phyloP scores from a whole-genome alignment of 2,329 filamentous ascomycete genomes.

The Xylariomycetidae sp. region DNA sequence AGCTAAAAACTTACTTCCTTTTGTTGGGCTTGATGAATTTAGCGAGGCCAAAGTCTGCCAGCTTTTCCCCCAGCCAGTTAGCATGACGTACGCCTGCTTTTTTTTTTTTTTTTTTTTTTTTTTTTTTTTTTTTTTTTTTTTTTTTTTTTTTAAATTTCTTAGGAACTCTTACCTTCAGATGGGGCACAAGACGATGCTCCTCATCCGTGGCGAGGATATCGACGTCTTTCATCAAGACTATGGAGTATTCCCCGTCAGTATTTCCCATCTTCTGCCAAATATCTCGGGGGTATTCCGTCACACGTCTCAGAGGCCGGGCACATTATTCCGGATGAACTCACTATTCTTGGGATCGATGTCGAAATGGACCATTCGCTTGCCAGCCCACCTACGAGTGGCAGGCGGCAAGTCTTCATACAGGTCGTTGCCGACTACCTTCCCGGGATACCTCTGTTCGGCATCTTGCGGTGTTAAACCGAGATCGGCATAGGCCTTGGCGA shows the following conservation, averaged over 20 bases:
- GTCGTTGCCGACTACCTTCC: conserved; percentile 11
- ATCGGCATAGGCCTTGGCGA: no score
- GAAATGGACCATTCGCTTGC: conserved; percentile 15
- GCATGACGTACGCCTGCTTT: conserved; percentile 1
- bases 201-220: conserved; percentile 9
- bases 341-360: conserved; percentile 19
- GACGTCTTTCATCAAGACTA: conserved; percentile 14
- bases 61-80: no score
- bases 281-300: no score
- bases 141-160: background rate
- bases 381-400: conserved; percentile 9
- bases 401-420: conserved; percentile 15
- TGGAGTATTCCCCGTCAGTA: no score
- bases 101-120: background rate
- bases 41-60: background rate
- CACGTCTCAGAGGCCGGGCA: no score
- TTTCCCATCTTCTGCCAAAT: no score
- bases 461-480: no score
- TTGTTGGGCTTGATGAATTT: background rate
- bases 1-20: background rate
- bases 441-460: no score
- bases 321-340: no score
- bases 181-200: conserved; percentile 15
- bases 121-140: background rate
- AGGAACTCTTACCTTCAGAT: conserved; percentile 14